These are phyloP conservation scores for Phytopythium cucurbitacearum DNA, from an alignment of 352 stramenopile genomes.

Conservation along the genomic window DNA sequence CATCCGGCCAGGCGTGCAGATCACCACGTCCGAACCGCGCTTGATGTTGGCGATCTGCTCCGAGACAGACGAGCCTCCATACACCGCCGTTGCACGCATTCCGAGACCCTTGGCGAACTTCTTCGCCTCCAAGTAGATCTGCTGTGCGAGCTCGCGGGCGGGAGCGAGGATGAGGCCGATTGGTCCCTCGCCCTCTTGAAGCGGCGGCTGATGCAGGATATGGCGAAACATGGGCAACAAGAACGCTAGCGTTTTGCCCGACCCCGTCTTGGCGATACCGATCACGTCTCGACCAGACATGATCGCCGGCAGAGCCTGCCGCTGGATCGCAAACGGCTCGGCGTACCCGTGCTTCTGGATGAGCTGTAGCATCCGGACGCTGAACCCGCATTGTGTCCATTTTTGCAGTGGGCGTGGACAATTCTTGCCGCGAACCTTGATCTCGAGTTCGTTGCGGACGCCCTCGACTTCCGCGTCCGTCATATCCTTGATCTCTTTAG, in stretches of 20 bases:
- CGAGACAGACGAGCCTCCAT: slow-evolving; percentile 91
- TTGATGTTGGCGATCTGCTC: slow-evolving; percentile 99
- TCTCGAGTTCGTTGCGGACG: slow-evolving; percentile 88
- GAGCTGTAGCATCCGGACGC: slow-evolving; percentile 92
- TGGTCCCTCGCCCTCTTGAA: slow-evolving; percentile 94
- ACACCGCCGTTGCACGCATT: slow-evolving; percentile 94
- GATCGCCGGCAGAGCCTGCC: slow-evolving; percentile 95
- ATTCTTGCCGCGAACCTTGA: slow-evolving; percentile 97
- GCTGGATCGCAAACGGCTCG: slow-evolving; percentile 97
- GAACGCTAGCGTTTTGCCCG: slow-evolving; percentile 89
- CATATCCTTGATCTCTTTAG: slow-evolving; percentile 90
- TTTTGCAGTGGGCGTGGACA: slow-evolving; percentile 94
- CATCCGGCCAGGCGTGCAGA: slow-evolving; percentile 97
- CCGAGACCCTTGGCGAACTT: slow-evolving; percentile 93
- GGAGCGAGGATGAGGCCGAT: slow-evolving; percentile 98
- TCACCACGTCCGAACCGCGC: slow-evolving; percentile 96
- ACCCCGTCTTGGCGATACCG: slow-evolving; percentile 98
- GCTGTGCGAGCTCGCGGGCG: slow-evolving; percentile 96
- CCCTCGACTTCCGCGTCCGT: slow-evolving; percentile 80
- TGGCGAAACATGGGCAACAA: slow-evolving; percentile 94
- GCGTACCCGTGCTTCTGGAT: slow-evolving; percentile 92
- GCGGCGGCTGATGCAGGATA: slow-evolving; percentile 90
- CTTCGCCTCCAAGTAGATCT: slow-evolving; percentile 96
- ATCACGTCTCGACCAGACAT: slow-evolving; percentile 99
- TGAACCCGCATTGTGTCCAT: slow-evolving; percentile 98